Percentiles rank a stretch among this genome's conserved stretches.
Conservation (phyloP, 2,329 filamentous ascomycete genomes). For the Tolypocladium pustulatum region DNA sequence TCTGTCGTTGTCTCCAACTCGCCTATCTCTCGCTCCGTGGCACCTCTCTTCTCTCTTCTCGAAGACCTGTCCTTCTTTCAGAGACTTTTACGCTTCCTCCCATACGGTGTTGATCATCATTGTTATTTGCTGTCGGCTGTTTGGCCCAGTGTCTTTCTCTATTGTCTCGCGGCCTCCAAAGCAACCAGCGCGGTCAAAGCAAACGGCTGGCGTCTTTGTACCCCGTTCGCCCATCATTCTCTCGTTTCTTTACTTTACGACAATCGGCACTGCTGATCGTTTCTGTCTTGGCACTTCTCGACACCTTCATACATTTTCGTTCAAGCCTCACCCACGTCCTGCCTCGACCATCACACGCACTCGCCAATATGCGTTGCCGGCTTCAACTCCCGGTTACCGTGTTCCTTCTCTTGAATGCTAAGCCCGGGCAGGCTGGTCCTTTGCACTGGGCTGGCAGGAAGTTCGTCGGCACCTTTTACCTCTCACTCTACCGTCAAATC, state of each 20-base stretch:
- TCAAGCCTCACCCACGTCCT: not conserved
- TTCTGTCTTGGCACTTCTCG: not conserved
- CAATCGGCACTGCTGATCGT: not conserved
- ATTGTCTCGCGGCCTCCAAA: not conserved
- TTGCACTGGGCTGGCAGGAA: constrained; percentile 19
- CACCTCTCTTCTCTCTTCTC: not conserved
- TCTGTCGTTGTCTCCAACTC: not conserved
- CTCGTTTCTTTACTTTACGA: not conserved
- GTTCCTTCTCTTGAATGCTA: constrained; percentile 16
- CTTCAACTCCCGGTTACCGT: constrained; percentile 11
- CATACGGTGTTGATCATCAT: not conserved
- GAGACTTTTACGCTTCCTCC: not conserved
- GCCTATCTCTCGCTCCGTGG: not conserved
- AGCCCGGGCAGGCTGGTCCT: constrained; percentile 23
- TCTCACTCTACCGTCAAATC: not conserved
- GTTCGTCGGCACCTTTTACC: constrained; percentile 11
- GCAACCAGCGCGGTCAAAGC: not conserved
- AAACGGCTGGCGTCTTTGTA: not conserved
- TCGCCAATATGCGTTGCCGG: constrained; percentile 12
- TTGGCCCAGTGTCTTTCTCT: constrained; percentile 3
- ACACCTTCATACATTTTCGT: not conserved
- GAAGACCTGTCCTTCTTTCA: not conserved
- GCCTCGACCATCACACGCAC: not conserved
- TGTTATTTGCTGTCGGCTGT: not conserved
- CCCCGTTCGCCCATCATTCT: not conserved